Conservation (phyloP, 176 grass and related monocot genomes). For the Phoenix roebelenii region DNA sequence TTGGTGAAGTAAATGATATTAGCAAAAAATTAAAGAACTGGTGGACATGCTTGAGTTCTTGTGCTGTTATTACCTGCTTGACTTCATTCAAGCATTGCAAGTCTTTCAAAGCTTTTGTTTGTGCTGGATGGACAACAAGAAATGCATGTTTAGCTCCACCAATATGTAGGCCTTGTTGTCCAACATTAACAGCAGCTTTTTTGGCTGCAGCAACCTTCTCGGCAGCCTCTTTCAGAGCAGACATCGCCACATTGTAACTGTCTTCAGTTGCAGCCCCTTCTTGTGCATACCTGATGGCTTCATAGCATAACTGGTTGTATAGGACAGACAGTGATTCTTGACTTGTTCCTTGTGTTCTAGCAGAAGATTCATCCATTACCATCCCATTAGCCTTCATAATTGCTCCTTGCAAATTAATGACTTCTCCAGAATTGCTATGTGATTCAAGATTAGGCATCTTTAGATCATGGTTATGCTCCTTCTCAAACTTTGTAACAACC, state of each 20-base stretch:
- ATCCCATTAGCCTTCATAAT: conserved; percentile 14
- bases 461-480: conserved; percentile 73
- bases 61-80: conserved; percentile 12
- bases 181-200: conserved; percentile 22
- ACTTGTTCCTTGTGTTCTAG: conserved; percentile 10
- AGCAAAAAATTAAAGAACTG: conserved; percentile 32
- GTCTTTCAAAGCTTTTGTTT: conserved; percentile 18
- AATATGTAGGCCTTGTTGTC: background rate
- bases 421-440: conserved; percentile 33
- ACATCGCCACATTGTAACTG: conserved; percentile 70
- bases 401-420: conserved; percentile 15
- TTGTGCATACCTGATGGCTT: conserved; percentile 83
- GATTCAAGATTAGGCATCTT: conserved; percentile 25
- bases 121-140: conserved; percentile 15
- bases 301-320: conserved; percentile 66
- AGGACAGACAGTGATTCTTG: conserved; percentile 38
- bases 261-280: conserved; percentile 75
- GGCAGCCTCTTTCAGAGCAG: conserved; percentile 68
- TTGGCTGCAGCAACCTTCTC: conserved; percentile 66
- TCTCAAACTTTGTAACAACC: conserved; percentile 85
- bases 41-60: conserved; percentile 24
- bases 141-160: conserved; percentile 3
- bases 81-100: conserved; percentile 23
- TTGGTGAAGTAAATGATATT: conserved; percentile 28
- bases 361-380: conserved; percentile 24